phyloP scores from a whole-genome alignment of 345 rosid species.

The Heritiera littoralis region DNA sequence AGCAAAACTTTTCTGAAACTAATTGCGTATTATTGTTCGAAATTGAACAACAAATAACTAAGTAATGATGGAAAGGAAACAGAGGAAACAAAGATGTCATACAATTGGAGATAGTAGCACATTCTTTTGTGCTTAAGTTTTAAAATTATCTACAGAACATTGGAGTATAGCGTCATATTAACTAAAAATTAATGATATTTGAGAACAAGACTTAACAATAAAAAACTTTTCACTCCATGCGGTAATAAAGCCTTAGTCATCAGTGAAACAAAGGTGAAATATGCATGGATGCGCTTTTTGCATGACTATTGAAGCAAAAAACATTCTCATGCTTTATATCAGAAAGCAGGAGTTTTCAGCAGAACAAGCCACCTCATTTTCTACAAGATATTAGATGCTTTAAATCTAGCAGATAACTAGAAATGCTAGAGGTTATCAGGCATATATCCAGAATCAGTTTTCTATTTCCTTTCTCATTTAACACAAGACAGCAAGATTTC shows the following conservation, averaged over 20 bases:
- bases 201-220: background rate
- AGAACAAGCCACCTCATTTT: background rate
- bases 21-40: slow-evolving; percentile 14
- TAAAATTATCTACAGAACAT: background rate
- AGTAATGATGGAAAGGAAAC: background rate
- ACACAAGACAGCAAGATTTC: background rate
- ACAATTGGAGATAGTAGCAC: background rate
- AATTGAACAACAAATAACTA: background rate
- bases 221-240: background rate
- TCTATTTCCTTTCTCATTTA: background rate
- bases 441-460: background rate
- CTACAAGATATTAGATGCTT: background rate
- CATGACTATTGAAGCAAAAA: background rate
- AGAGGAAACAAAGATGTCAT: background rate
- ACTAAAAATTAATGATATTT: background rate
- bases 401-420: background rate
- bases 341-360: background rate
- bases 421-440: background rate
- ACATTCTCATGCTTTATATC: background rate
- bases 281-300: background rate
- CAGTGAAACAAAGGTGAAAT: background rate
- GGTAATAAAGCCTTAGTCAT: background rate
- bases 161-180: background rate
- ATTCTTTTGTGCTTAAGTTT: background rate
- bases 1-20: slow-evolving; percentile 13